Evolutionary conservation across 108 stramenopile genomes (phyloP), one percentile per base, ranked within the genome.

Genomic region (Cyclostephanos tholiformis): DNA sequence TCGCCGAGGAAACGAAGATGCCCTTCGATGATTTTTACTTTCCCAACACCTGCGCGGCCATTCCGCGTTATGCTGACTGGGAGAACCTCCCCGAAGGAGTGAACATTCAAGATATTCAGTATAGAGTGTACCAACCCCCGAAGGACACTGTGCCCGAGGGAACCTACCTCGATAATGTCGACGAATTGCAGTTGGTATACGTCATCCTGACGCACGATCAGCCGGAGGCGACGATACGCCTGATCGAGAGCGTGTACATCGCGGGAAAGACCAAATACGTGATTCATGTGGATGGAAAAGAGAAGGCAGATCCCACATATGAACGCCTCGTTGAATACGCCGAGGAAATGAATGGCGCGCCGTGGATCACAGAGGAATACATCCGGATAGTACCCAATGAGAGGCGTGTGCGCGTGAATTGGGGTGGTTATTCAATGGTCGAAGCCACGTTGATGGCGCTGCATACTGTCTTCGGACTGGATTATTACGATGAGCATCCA

Each of bases 401-500:
- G 19, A 75, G 85, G 49, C 71, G 96, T 16, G 90, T 96, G 36
- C 84, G 92, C 30, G 94, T 97, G 69, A 93, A 91, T 74, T 98
- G 97, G 97, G 97, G 97, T 41, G 96, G 95, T 2, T 98, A 91
- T 74, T 84, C 82, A 63, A 94, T 98, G 88, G 96, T 97, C 51
- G 90, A 98, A 75, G 96, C 95, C 35, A 97, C 96, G 14, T 76
- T 98, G 58, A 90, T 96, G 63, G 87, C 85, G 3, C 64, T 91
- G 49, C 52, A 60, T 36, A 76, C 80, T 22, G 83, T 77, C 59
- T 80, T 90, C 70, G 84, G 75, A 17, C 60, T 82, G 72, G 76
- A 74, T 80, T 90, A 63, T 67, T 90, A 57, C 61, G 62, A 43
- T 1, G 44, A 87, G 4, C 84, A 87, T 69, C 77, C 89, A 5